Evolutionary conservation across 352 stramenopile species (phyloP).

Genomic region (Aphanomyces invadans): DNA sequence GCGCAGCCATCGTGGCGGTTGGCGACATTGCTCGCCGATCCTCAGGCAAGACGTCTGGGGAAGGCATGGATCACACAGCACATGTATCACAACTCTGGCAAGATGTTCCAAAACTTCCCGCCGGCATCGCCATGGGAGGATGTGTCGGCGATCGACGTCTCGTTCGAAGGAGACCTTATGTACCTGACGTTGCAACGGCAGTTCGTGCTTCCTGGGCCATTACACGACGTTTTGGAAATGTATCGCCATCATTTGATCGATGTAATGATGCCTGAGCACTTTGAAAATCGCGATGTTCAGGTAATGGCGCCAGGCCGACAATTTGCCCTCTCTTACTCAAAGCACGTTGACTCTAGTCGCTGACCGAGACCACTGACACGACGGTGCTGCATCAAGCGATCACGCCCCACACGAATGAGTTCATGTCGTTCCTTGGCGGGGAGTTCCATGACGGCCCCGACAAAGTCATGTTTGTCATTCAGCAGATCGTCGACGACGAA

Average conservation of each 20-base stretch:
- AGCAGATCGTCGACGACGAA: conserved; percentile 7
- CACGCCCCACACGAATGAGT: neutral
- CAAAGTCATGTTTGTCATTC: neutral
- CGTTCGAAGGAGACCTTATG: neutral
- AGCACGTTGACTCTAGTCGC: neutral
- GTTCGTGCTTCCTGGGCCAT: neutral
- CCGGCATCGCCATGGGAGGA: neutral
- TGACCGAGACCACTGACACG: neutral
- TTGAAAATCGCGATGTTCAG: neutral
- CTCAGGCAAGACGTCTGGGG: neutral
- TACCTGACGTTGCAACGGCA: neutral
- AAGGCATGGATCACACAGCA: conserved; percentile 15
- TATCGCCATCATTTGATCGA: neutral
- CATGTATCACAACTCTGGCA: conserved; percentile 11
- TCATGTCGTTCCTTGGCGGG: neutral
- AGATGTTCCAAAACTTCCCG: neutral
- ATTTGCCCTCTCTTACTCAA: neutral
- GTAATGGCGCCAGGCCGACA: neutral
- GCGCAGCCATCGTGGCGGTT: neutral
- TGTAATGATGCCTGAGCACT: neutral
- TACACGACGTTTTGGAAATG: neutral
- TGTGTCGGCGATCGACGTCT: neutral
- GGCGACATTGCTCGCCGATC: neutral
- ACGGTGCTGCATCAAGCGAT: neutral
- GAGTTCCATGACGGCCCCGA: neutral